phyloP scores from a whole-genome alignment of 2,329 filamentous ascomycete species.

The Blastomyces emzantsi region DNA sequence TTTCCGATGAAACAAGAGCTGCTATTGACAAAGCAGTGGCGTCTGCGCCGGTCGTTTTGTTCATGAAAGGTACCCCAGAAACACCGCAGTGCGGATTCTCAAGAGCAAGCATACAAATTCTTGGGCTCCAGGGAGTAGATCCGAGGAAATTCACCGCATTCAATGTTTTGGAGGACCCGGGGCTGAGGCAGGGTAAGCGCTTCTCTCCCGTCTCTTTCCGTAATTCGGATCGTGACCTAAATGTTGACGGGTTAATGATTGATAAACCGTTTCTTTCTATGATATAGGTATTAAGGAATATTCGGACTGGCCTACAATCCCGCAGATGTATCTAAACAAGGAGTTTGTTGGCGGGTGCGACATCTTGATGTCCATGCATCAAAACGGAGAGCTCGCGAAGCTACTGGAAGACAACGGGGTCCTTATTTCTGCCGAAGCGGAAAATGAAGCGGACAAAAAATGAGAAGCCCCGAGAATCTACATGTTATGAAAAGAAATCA shows the following conservation, averaged over 20 bases:
- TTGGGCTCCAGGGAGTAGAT: slow-evolving; percentile 90
- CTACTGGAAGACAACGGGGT: slow-evolving; percentile 86
- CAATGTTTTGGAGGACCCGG: slow-evolving; percentile 88
- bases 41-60: slow-evolving; percentile 86
- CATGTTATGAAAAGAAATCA: background rate
- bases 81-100: slow-evolving; percentile 96
- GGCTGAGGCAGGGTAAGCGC: slow-evolving; percentile 64
- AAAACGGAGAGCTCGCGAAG: slow-evolving; percentile 87
- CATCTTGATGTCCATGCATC: slow-evolving; percentile 94
- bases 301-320: slow-evolving; percentile 98
- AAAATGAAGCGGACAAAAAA: slow-evolving; percentile 11
- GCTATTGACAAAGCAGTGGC: slow-evolving; percentile 86
- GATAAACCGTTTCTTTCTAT: slow-evolving; percentile 9
- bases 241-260: background rate
- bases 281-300: slow-evolving; percentile 75
- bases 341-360: slow-evolving; percentile 98
- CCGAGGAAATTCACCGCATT: slow-evolving; percentile 96
- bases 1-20: slow-evolving; percentile 68
- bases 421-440: slow-evolving; percentile 54
- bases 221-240: background rate
- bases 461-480: background rate
- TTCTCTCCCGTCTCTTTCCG: background rate
- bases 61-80: slow-evolving; percentile 99
- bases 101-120: slow-evolving; percentile 84
- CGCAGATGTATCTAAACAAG: slow-evolving; percentile 88